Evolutionary conservation across 2,329 filamentous ascomycete species (phyloP).

Genomic region (Talaromyces pinophilus): DNA sequence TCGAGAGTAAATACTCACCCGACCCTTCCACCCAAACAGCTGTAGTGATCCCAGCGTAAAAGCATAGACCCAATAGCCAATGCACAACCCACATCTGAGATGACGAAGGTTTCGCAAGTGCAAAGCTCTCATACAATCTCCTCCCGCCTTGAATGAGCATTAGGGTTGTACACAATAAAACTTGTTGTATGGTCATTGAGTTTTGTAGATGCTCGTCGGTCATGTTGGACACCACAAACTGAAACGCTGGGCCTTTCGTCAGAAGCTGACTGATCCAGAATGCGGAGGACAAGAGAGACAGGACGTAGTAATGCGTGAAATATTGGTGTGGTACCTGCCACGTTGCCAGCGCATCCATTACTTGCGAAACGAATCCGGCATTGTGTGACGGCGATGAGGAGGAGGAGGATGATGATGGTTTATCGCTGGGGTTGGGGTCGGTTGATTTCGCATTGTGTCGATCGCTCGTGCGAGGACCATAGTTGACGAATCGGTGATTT

Average conservation of each 20-base stretch:
- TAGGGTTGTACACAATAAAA: conserved; percentile 67
- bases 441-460: conserved; percentile 22
- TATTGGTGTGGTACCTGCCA: conserved; percentile 79
- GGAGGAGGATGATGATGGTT: background rate
- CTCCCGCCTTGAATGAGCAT: conserved; percentile 74
- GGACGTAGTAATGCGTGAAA: conserved; percentile 84
- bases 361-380: conserved; percentile 21
- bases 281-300: conserved; percentile 67
- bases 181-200: conserved; percentile 63
- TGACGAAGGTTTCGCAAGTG: conserved; percentile 64
- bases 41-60: conserved; percentile 72
- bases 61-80: conserved; percentile 75
- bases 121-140: conserved; percentile 73
- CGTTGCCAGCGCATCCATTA: conserved; percentile 55
- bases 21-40: conserved; percentile 83
- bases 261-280: conserved; percentile 73
- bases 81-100: conserved; percentile 84
- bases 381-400: conserved; percentile 16
- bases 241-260: conserved; percentile 56
- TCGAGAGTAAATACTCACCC: conserved; percentile 51
- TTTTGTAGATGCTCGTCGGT: conserved; percentile 36
- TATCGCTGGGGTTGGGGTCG: background rate
- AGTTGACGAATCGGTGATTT: conserved; percentile 59
- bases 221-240: conserved; percentile 48
- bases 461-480: conserved; percentile 56